Percentiles rank a stretch among this genome's conserved stretches.
Conservation (phyloP, 2,329 filamentous ascomycete genomes). For the Pyricularia sp. region DNA sequence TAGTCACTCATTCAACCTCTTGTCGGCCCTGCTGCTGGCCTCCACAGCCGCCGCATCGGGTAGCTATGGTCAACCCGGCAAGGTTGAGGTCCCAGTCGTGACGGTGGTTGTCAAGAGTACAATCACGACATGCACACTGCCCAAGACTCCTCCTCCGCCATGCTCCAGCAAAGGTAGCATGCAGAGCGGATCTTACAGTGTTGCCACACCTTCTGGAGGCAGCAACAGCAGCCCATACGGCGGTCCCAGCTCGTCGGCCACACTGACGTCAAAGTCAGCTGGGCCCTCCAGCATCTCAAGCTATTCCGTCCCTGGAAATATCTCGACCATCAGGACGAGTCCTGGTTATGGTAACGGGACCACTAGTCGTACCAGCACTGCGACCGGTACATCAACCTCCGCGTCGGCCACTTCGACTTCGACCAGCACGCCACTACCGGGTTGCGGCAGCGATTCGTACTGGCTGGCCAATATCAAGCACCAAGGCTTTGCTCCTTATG, state of each 20-base stretch:
- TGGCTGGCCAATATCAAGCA: conserved; percentile 11
- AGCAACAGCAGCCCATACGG: neutral
- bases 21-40: conserved; percentile 11
- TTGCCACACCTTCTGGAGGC: neutral
- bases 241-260: neutral
- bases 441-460: conserved; percentile 5
- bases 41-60: conserved; percentile 6
- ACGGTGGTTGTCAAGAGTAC: conserved; percentile 10
- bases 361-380: neutral
- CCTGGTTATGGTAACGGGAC: neutral
- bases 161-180: neutral
- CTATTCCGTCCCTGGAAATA: neutral
- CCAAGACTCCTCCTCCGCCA: conserved; percentile 8
- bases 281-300: neutral
- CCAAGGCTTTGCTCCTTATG: conserved; percentile 10
- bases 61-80: neutral
- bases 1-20: conserved; percentile 12
- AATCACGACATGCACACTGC: conserved; percentile 9
- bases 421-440: neutral
- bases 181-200: neutral
- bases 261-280: neutral
- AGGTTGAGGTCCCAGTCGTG: conserved; percentile 5
- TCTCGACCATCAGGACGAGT: neutral
- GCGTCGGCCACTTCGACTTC: neutral
- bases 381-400: conserved; percentile 1